phyloP scores from a whole-genome alignment of 768 basidiomycete genomes.

The Pleurotus cornucopiae region DNA sequence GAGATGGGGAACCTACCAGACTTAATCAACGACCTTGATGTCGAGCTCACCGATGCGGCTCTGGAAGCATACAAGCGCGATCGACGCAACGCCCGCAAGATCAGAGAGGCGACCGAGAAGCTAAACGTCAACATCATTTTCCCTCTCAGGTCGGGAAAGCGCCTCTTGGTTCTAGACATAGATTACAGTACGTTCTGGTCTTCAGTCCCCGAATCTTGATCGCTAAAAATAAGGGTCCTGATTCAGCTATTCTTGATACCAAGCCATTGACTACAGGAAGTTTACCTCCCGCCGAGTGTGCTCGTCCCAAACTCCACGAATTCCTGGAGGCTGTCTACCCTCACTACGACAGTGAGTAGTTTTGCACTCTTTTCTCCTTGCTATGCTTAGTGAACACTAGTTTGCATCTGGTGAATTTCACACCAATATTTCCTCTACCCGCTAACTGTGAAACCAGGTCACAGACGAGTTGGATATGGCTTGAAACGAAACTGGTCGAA shows the following conservation, averaged over 20 bases:
- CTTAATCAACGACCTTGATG: slow-evolving; percentile 77
- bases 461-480: slow-evolving; percentile 87
- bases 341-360: slow-evolving; percentile 65
- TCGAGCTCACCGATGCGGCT: slow-evolving; percentile 64
- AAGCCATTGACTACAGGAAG: slow-evolving; percentile 81
- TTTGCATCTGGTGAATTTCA: slow-evolving; percentile 73
- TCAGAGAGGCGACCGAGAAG: slow-evolving; percentile 66
- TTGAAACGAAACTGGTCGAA: slow-evolving; percentile 84
- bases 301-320: slow-evolving; percentile 77
- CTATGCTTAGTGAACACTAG: slow-evolving; percentile 19
- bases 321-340: slow-evolving; percentile 80
- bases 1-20: slow-evolving; percentile 65
- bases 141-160: slow-evolving; percentile 72
- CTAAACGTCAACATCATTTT: slow-evolving; percentile 69
- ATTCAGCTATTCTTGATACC: slow-evolving; percentile 75
- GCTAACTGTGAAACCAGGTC: slow-evolving; percentile 42
- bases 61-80: slow-evolving; percentile 68
- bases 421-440: not conserved
- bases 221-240: not conserved
- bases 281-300: slow-evolving; percentile 77
- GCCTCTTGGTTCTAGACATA: slow-evolving; percentile 80
- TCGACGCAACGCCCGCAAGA: slow-evolving; percentile 76
- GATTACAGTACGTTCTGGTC: slow-evolving; percentile 66
- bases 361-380: not conserved
- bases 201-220: not conserved